A percentile compares a stretch with the other conserved stretches of the same genome.
These are phyloP conservation scores for Daldinia grandis DNA, from an alignment of 495 filamentous ascomycete species.

Conservation along the genomic window DNA sequence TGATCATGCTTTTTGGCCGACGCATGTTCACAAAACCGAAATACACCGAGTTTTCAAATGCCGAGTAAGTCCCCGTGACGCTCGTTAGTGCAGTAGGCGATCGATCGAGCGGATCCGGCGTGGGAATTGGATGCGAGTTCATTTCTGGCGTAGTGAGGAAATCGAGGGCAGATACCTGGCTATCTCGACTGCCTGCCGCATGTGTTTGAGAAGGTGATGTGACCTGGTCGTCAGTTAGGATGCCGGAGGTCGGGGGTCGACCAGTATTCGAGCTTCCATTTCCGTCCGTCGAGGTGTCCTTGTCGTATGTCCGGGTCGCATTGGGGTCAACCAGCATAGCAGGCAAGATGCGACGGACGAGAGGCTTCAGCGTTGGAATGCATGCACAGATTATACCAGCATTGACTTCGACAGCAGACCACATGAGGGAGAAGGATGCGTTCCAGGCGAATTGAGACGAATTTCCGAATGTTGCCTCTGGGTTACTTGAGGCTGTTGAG, in stretches of 20 bases:
- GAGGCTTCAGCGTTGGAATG: constrained; percentile 86
- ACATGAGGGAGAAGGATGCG: constrained; percentile 87
- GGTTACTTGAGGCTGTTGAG: constrained; percentile 36
- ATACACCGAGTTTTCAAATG: constrained; percentile 52
- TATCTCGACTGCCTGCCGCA: constrained; percentile 37
- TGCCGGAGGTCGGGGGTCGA: constrained; percentile 12
- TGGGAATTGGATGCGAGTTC: constrained; percentile 5
- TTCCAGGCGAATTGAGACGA: constrained; percentile 67
- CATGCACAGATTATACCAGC: constrained; percentile 88
- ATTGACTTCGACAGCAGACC: constrained; percentile 91
- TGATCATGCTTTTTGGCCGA: constrained; percentile 78
- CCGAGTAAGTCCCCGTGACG: constrained; percentile 28
- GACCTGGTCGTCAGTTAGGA: constrained; percentile 14
- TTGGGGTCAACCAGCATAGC: constrained; percentile 66
- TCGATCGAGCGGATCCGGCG: constrained; percentile 27
- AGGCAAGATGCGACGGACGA: constrained; percentile 79
- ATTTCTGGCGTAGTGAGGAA: constrained; percentile 66
- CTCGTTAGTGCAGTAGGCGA: constrained; percentile 31
- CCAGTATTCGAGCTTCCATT: constrained; percentile 35
- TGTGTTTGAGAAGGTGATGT: constrained; percentile 40
- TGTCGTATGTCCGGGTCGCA: constrained; percentile 46
- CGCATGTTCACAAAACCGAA: constrained; percentile 90
- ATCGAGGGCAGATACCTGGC: constrained; percentile 62
- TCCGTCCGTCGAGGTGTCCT: constrained; percentile 34
- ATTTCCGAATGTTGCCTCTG: constrained; percentile 47